Base-by-base conservation (phyloP, 1,284 basidiomycete genomes). In the Austroboletus niveus region DNA sequence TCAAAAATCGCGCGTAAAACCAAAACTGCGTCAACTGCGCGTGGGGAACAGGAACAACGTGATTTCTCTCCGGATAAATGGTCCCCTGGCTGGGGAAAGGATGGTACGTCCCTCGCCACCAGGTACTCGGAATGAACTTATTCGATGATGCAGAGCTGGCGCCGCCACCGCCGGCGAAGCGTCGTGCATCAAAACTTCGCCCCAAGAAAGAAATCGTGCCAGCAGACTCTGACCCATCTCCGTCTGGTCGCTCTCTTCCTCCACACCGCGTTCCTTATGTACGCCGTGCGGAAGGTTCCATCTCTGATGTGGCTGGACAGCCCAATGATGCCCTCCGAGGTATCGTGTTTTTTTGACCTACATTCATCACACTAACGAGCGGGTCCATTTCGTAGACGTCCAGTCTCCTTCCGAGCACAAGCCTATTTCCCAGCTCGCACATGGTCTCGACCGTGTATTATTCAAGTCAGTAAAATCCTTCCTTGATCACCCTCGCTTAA, bases 381-480 rank as follows among this genome's bases (percentile, higher is more conserved):
- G 27, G 27, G 7, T 20, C 3, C n/a, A 15, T 10, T 35, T 2
- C 5, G 17, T 44, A 85, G 83, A 84, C 53, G 53, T 86, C 14
- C 56, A 66, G 7, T 73, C 82, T 3, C 63, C 72, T 7, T 71
- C 73, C 3, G 67, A 75, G 34, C 80, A 81, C 22, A 73, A 75
- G 42, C 80, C 82, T 2, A 78, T 97, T 8, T 83, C 93, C 1
- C 77, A 64, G 2, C 78, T 98, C 1, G 77, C 83, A 0, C 92
- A 94, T 65, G 85, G 85, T 2, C 74, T 98, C 2, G 87, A 92
- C 46, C 80, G 92, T 12, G 89, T 92, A 1, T 72, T 96, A 20
- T 94, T 94, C 76, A 93, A 89, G 91, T 91, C 61, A 41, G 79
- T 73, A 9, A 14, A n/a, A 36, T n/a, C 49, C 27, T 34, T 48